Evolutionary conservation across 345 rosid genomes (phyloP).

Genomic region (Populus pruinosa): DNA sequence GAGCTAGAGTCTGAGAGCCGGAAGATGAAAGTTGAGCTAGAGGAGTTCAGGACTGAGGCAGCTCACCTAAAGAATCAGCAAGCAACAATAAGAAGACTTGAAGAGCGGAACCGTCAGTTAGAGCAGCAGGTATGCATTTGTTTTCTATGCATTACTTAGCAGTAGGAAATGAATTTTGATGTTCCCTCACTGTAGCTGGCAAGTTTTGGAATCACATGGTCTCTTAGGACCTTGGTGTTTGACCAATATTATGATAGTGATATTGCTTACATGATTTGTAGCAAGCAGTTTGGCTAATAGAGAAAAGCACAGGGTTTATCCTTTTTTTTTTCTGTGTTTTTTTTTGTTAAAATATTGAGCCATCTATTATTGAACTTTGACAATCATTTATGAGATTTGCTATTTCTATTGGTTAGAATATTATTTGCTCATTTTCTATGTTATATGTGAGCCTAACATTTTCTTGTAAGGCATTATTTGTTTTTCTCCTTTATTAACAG

Average conservation of each 20-base stretch:
- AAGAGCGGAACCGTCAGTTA: constrained; percentile 94
- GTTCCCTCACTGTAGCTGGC: neutral
- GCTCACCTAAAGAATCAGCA: constrained; percentile 96
- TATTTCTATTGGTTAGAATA: too few species aligned
- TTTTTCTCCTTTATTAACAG: too few species aligned
- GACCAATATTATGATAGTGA: neutral
- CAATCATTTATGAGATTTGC: too few species aligned
- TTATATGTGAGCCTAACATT: too few species aligned
- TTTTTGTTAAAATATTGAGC: neutral
- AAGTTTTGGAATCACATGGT: neutral
- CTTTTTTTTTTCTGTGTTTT: neutral
- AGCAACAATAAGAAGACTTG: constrained; percentile 97
- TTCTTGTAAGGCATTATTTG: too few species aligned
- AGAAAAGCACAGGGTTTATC: neutral
- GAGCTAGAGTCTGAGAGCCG: constrained; percentile 91
- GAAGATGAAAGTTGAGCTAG: constrained; percentile 96
- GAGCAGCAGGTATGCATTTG: constrained; percentile 76
- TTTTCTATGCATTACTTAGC: neutral
- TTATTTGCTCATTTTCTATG: too few species aligned
- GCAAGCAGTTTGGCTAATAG: neutral
- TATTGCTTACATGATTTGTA: neutral
- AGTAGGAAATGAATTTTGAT: neutral
- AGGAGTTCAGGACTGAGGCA: constrained; percentile 92
- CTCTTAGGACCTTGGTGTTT: neutral
- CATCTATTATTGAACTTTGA: too few species aligned